Evolutionary conservation across 164 flowering plant species (phyloP).

Genomic region (Magnolia sinica): DNA sequence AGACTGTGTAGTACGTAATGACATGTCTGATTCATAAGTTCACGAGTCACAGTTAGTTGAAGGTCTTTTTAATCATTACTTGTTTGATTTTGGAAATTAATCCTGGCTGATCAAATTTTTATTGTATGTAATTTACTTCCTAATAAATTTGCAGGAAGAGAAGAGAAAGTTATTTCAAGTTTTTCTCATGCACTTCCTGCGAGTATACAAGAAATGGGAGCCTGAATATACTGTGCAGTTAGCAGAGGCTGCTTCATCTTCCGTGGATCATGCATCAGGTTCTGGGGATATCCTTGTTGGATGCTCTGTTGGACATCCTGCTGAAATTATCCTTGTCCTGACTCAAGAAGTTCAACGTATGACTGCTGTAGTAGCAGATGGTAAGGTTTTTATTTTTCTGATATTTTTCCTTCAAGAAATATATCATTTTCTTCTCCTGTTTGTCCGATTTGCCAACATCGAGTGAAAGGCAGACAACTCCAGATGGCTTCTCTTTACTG

Average conservation of each 20-base stretch:
- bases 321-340: constrained; percentile 57
- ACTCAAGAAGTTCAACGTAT: constrained; percentile 57
- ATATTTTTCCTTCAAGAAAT: neutral
- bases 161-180: constrained; percentile 56
- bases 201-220: constrained; percentile 69
- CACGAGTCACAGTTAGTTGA: neutral
- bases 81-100: no score
- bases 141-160: constrained; percentile 48
- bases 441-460: neutral
- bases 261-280: constrained; percentile 32
- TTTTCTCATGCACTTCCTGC: constrained; percentile 77
- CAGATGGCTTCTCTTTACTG: neutral
- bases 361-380: constrained; percentile 49
- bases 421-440: neutral
- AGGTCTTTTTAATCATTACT: neutral
- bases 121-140: neutral
- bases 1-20: neutral
- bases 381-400: constrained; percentile 42
- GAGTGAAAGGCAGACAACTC: neutral
- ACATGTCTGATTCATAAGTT: neutral
- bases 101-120: neutral
- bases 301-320: constrained; percentile 87
- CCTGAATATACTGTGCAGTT: constrained; percentile 46
- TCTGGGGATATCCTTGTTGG: constrained; percentile 52
- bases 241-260: constrained; percentile 35